Evolutionary conservation across 257 asterid genomes (phyloP).

Genomic region (Anisodus acutangulus): DNA sequence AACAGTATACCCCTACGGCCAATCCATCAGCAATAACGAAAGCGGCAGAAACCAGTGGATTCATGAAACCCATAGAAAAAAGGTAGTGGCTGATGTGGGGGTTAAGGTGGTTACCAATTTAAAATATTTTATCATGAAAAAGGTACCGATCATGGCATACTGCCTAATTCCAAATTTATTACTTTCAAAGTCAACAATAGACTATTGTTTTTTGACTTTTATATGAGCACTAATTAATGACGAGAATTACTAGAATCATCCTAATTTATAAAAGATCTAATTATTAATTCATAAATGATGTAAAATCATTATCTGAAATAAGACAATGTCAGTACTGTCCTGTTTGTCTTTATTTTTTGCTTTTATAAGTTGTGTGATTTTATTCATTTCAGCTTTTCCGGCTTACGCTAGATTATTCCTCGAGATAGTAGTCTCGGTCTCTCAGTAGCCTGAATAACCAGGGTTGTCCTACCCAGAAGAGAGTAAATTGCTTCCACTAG

Average conservation of each 20-base stretch:
- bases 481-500: no score
- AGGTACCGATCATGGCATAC: neutral
- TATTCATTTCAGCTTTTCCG: neutral
- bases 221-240: neutral
- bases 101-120: neutral
- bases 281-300: neutral
- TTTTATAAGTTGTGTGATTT: neutral
- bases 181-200: neutral
- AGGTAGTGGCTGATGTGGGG: neutral
- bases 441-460: no score
- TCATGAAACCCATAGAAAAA: neutral
- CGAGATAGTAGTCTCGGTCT: no score
- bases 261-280: neutral
- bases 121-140: neutral
- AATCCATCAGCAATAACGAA: no score
- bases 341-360: no score
- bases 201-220: neutral
- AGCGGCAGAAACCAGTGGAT: no score
- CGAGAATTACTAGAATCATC: neutral
- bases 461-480: no score
- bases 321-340: no score
- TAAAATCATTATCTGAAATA: neutral
- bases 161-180: conserved; percentile 3
- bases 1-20: neutral
- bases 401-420: no score